These are phyloP conservation scores for Penicillium corylophilum DNA, from an alignment of 2,329 filamentous ascomycete genomes.

Conservation along the genomic window DNA sequence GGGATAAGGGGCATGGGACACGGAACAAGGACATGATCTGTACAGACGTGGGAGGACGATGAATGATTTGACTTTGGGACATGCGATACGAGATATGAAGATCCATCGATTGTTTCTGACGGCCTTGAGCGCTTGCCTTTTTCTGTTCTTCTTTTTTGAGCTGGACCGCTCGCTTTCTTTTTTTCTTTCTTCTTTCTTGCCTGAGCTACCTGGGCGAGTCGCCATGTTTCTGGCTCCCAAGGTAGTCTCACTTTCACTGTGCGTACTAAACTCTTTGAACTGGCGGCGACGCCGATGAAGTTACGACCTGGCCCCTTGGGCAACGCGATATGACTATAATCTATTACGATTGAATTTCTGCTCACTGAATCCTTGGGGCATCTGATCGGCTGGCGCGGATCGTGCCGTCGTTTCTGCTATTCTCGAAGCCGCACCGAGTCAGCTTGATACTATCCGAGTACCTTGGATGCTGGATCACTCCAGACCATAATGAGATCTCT, in stretches of 20 bases:
- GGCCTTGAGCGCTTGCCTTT: slow-evolving; percentile 5
- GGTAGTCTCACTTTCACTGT: neutral
- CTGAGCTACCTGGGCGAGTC: neutral
- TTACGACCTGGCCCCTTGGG: neutral
- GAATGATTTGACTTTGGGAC: neutral
- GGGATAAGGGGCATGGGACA: neutral
- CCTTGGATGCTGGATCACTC: neutral
- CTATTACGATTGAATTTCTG: neutral
- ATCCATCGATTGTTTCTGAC: neutral
- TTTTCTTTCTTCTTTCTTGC: neutral
- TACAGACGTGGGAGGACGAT: slow-evolving; percentile 4
- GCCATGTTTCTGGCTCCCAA: neutral
- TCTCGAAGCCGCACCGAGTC: neutral
- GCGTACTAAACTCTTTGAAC: slow-evolving; percentile 8
- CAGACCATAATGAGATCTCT: neutral
- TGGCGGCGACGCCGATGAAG: slow-evolving; percentile 19
- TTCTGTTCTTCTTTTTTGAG: neutral
- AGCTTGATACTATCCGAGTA: neutral
- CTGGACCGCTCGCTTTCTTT: neutral
- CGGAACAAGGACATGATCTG: neutral
- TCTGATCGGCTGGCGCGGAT: neutral
- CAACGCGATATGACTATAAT: neutral
- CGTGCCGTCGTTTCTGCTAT: neutral
- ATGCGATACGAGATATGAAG: slow-evolving; percentile 17
- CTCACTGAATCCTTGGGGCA: neutral